Evolutionary conservation across 371 early-diverging fungal genomes (phyloP).

Genomic region (Cokeromyces recurvatus): DNA sequence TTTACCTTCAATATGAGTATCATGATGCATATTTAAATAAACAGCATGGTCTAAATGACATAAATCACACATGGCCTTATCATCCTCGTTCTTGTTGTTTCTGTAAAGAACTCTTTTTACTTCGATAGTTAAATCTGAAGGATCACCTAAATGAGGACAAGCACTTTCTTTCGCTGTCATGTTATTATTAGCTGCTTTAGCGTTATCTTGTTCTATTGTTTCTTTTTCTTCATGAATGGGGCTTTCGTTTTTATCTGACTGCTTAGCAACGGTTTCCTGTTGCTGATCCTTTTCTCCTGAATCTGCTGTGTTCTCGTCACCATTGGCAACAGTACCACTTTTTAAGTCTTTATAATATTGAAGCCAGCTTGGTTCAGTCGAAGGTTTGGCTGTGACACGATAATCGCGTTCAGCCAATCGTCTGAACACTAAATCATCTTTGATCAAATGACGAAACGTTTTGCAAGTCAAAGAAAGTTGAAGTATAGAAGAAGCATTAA

Average conservation of each 20-base stretch:
- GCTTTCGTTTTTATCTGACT: too few relatives aligned
- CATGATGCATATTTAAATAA: constrained; percentile 20
- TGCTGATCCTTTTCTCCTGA: too few relatives aligned
- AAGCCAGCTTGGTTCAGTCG: too few relatives aligned
- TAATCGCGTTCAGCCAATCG: constrained; percentile 30
- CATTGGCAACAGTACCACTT: too few relatives aligned
- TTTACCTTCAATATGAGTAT: constrained; percentile 21
- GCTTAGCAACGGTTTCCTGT: too few relatives aligned
- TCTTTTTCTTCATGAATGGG: too few relatives aligned
- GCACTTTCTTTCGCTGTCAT: background rate
- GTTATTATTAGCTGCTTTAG: background rate
- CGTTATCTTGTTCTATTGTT: background rate
- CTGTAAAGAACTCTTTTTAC: constrained; percentile 20
- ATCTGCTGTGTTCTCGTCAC: too few relatives aligned
- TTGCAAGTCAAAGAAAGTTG: constrained; percentile 22
- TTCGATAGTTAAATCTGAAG: constrained; percentile 12
- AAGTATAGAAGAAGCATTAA: constrained; percentile 20
- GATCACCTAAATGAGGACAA: constrained; percentile 10
- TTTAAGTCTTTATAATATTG: too few relatives aligned
- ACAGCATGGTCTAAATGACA: constrained; percentile 20
- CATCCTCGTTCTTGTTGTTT: too few relatives aligned
- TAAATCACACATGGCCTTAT: constrained; percentile 24
- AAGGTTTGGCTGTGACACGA: constrained; percentile 24
- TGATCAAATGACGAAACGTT: constrained; percentile 14
- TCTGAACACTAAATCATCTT: constrained; percentile 27